Evolutionary conservation across 208 protist genomes (phyloP).

Genomic region (Naegleria lovaniensis): DNA sequence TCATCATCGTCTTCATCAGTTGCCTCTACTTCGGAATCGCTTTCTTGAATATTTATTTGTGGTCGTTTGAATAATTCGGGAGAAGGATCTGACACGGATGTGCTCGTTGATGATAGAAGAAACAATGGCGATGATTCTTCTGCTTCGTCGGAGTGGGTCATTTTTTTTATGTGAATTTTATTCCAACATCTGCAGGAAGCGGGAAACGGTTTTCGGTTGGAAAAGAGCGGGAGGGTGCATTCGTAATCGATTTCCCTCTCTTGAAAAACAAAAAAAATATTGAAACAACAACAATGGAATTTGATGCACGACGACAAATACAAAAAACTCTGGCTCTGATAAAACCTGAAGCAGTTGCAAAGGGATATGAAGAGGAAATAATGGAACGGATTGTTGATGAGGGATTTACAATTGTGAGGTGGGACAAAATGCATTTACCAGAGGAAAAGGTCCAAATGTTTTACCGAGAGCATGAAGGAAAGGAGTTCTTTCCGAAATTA

Average conservation of each 20-base stretch:
- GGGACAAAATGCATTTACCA: not conserved
- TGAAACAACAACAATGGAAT: not conserved
- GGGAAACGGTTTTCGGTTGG: no score
- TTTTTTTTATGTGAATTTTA: no score
- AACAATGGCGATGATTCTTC: no score
- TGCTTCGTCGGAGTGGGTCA: no score
- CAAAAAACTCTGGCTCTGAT: conserved; percentile 35
- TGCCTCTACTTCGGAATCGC: not conserved
- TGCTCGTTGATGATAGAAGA: no score
- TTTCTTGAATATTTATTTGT: not conserved
- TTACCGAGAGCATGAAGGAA: conserved; percentile 32
- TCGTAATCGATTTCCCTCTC: no score
- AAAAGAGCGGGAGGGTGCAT: no score
- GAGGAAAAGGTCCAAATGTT: conserved; percentile 31
- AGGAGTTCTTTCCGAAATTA: not conserved
- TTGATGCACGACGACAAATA: conserved; percentile 24
- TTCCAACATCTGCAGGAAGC: no score
- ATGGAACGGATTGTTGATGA: conserved; percentile 23
- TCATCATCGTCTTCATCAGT: not conserved
- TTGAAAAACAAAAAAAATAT: no score
- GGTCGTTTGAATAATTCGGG: not conserved
- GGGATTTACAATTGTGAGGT: conserved; percentile 34
- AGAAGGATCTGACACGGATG: not conserved
- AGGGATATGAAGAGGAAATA: conserved; percentile 31
- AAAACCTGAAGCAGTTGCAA: conserved; percentile 31